A percentile compares a stretch with the other conserved stretches of the same genome.
These are phyloP conservation scores for Laetiporus sulphureus DNA, from an alignment of 1,284 basidiomycete species.

Conservation along the genomic window DNA sequence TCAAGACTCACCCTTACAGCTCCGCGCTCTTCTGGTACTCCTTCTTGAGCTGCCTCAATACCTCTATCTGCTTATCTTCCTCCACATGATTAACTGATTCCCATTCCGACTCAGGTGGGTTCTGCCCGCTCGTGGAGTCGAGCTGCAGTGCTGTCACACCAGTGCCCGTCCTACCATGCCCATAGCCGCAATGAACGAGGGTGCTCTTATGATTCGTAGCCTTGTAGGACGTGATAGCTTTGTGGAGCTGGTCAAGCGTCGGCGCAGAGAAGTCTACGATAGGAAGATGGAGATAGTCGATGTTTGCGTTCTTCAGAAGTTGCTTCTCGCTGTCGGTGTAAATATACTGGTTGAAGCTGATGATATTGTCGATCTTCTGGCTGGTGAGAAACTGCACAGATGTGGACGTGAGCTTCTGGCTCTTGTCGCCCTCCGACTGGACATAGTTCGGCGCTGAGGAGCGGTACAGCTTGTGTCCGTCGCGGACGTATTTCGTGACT, in stretches of 20 bases:
- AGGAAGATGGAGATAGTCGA: conserved; percentile 12
- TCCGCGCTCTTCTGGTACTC: too few species aligned
- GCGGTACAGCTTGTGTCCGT: too few species aligned
- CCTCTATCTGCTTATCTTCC: conserved; percentile 2
- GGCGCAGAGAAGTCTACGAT: conserved; percentile 12
- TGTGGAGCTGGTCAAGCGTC: conserved; percentile 7
- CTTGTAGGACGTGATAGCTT: conserved; percentile 9
- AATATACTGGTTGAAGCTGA: conserved; percentile 14
- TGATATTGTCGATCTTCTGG: conserved; percentile 11
- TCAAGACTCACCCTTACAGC: too few species aligned
- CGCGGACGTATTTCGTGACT: too few species aligned
- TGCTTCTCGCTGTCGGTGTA: conserved; percentile 7
- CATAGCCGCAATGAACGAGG: conserved; percentile 16
- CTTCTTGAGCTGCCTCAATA: neutral
- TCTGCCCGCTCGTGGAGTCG: conserved; percentile 8
- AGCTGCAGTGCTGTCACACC: conserved; percentile 15
- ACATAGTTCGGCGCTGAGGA: too few species aligned
- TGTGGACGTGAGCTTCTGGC: too few species aligned
- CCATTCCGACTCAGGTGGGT: conserved; percentile 10
- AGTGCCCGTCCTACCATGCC: conserved; percentile 17
- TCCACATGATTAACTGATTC: conserved; percentile 12
- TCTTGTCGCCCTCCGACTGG: too few species aligned
- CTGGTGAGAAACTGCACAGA: too few species aligned
- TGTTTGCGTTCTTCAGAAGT: conserved; percentile 6
- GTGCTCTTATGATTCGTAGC: conserved; percentile 3